Percentiles rank a stretch among this genome's conserved stretches.
phyloP scores from a whole-genome alignment of 2,329 filamentous ascomycete species.

The Penicillium griseofulvum region DNA sequence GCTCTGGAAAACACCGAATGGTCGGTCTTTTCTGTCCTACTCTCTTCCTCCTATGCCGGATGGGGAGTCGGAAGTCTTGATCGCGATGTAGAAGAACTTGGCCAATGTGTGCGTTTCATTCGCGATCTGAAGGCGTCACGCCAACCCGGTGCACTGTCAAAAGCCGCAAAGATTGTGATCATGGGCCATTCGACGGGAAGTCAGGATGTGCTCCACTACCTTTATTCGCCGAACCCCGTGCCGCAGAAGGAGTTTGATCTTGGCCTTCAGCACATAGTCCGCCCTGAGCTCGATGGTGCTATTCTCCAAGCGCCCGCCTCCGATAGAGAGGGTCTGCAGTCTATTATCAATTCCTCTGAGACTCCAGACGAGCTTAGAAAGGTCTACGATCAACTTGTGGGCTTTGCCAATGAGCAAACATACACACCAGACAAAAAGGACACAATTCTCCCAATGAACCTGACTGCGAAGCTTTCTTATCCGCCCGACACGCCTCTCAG shows the following conservation, averaged over 20 bases:
- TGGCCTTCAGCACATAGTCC: slow-evolving; percentile 33
- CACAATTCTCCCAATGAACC: slow-evolving; percentile 33
- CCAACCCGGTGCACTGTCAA: slow-evolving; percentile 6
- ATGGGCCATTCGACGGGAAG: slow-evolving; percentile 70
- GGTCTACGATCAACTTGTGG: slow-evolving; percentile 36
- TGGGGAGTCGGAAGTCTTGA: slow-evolving; percentile 56
- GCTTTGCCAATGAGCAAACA: slow-evolving; percentile 30
- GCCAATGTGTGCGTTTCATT: slow-evolving; percentile 53
- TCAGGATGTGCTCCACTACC: slow-evolving; percentile 66
- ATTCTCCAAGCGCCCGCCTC: slow-evolving; percentile 79
- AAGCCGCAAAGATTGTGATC: slow-evolving; percentile 56
- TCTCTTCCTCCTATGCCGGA: slow-evolving; percentile 53
- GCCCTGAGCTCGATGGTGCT: slow-evolving; percentile 65
- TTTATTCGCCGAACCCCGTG: slow-evolving; percentile 46
- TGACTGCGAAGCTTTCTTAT: slow-evolving; percentile 34
- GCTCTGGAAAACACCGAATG: slow-evolving; percentile 51
- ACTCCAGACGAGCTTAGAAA: slow-evolving; percentile 21
- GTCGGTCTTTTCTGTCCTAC: slow-evolving; percentile 52
- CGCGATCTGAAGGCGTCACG: slow-evolving; percentile 32
- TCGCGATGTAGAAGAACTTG: slow-evolving; percentile 56
- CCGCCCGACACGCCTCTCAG: slow-evolving; percentile 47
- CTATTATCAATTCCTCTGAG: slow-evolving; percentile 17
- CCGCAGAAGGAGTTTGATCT: slow-evolving; percentile 26
- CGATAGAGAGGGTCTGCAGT: slow-evolving; percentile 65
- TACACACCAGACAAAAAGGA: slow-evolving; percentile 27